Base-by-base conservation (phyloP, 768 basidiomycete genomes). In the Coprinellus micaceus region DNA sequence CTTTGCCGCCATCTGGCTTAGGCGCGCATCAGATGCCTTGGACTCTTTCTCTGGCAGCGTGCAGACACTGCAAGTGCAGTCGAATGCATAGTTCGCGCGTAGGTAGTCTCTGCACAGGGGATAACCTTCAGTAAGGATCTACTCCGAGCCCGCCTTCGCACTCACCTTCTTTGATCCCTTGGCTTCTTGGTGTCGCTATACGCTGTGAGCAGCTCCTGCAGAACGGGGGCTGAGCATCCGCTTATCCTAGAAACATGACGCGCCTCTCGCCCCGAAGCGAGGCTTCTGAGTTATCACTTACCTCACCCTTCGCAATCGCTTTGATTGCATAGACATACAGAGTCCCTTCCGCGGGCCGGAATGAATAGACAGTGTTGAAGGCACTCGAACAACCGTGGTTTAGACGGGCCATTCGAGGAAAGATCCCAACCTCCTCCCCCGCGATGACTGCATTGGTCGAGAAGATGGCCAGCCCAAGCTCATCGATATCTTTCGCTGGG, bases 321-420 rank as follows among this genome's bases (percentile, higher is more conserved):
- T 80, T 84, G 53, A 87, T 60, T 9, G 85, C 85, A 66, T 86
- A 73, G 3, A 88, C 81, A 33, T 83, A 77, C 21, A 86, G 61
- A 3, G 68, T 67, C 11, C 68, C 64, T 54, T 83, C 82, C 26
- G 70, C 63, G 43, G 79, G 75, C 49, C 83, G 72, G 81, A 81
- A 88, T 0, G 74, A 74, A 63, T 88, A 88, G 12, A 87, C 82
- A 4, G 74, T 76, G 66, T 87, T 87, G 71, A 89, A 88, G 5
- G 83, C 83, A 52, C 77, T 73, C 3, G 84, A 80, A 63, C 86
- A 88, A 0, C 82, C 86, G 59, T 88, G 86, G 60, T 89, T 89
- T 58, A 88, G 60, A 41, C 86, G 74, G 12, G 85, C 83, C 77
- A 82, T 85, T 21, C 66, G 72, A n/a, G 85, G 85, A 65, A 87